Percentiles rank a stretch among this genome's conserved stretches.
Evolutionary conservation across 805 yeast species (phyloP).

Genomic region (Spathaspora hagerdaliae): DNA sequence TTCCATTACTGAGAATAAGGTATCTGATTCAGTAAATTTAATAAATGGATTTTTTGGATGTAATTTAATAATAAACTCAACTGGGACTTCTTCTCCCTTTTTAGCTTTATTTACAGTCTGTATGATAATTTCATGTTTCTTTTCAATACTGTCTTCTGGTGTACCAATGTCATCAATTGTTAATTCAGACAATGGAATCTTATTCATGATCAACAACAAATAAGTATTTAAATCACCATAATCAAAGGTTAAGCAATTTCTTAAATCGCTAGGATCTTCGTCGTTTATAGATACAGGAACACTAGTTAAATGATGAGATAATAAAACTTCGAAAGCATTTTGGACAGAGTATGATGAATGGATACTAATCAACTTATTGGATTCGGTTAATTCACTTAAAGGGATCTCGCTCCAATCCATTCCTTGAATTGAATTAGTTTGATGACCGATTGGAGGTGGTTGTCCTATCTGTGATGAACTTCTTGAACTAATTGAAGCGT

Average conservation of each 20-base stretch:
- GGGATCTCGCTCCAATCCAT: slow-evolving; percentile 71
- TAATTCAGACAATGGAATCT: slow-evolving; percentile 41
- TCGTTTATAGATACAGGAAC: slow-evolving; percentile 63
- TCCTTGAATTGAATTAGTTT: slow-evolving; percentile 6
- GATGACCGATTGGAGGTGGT: slow-evolving; percentile 2
- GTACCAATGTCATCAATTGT: slow-evolving; percentile 23
- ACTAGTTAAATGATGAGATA: slow-evolving; percentile 71
- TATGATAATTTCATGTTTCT: slow-evolving; percentile 37
- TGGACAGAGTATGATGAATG: slow-evolving; percentile 72
- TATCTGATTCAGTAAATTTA: slow-evolving; percentile 65
- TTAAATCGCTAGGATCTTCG: slow-evolving; percentile 46
- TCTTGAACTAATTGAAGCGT: slow-evolving; percentile 25
- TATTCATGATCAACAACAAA: slow-evolving; percentile 77
- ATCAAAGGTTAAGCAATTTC: slow-evolving; percentile 79
- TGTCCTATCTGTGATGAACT: slow-evolving; percentile 8
- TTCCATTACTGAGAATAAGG: slow-evolving; percentile 72
- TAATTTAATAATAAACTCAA: slow-evolving; percentile 76
- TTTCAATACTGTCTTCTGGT: slow-evolving; percentile 19
- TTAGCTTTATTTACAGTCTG: slow-evolving; percentile 60
- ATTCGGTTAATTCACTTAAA: slow-evolving; percentile 71
- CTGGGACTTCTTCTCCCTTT: slow-evolving; percentile 87
- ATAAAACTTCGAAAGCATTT: slow-evolving; percentile 78
- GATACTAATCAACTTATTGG: slow-evolving; percentile 70
- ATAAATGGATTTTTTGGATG: slow-evolving; percentile 88
- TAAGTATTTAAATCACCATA: slow-evolving; percentile 88